Base-by-base conservation (phyloP, 2,329 filamentous ascomycete species). In the Blumeria graminis region DNA sequence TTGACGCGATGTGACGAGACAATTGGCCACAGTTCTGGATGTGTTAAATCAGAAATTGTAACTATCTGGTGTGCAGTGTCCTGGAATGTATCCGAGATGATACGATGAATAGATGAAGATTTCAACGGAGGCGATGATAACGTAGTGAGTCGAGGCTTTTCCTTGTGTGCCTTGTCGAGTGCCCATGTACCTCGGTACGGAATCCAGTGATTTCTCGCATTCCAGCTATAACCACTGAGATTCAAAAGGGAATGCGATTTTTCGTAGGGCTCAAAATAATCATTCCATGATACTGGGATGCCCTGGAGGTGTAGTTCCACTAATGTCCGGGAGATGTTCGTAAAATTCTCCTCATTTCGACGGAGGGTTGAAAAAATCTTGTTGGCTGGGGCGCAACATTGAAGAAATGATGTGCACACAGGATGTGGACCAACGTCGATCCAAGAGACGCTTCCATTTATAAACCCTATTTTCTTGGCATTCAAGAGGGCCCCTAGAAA, bases 351-450 rank as follows among this genome's bases (percentile, higher is more conserved):
- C 63, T 84, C 80, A 46, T 73, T 75, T 57, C 80, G 76, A 35
- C 77, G 78, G 10, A 85, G 70, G 2, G 81, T 79, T 10, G 76
- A 72, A 13, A 76, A 74, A 43, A 33, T 45, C 10, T 54, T 56
- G n/a, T 13, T 28, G 5, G 16, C 18, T 13, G 55, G 38, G 28
- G 36, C 18, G n/a, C 50, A 18, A 32, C 28, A 48, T 18, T 35
- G 45, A 52, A 56, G 45, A 36, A 56, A 56, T 18, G 33, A 38
- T 14, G 33, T 34, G 67, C 78, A 83, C 13, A 86, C 76, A 0
- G 82, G 81, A 63, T 86, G 80, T 39, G 83, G 82, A n/a, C 84
- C 84, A 60, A 87, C 70, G 66, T 88, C 84, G 57, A 88, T 70
- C 76, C 78, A 86, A 34, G 80, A 73, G 6, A 81, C 83, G 68